Percentiles rank a stretch among this genome's conserved stretches.
These are phyloP conservation scores for Jacaranda mimosifolia DNA, from an alignment of 257 asterid genomes.

Conservation along the genomic window DNA sequence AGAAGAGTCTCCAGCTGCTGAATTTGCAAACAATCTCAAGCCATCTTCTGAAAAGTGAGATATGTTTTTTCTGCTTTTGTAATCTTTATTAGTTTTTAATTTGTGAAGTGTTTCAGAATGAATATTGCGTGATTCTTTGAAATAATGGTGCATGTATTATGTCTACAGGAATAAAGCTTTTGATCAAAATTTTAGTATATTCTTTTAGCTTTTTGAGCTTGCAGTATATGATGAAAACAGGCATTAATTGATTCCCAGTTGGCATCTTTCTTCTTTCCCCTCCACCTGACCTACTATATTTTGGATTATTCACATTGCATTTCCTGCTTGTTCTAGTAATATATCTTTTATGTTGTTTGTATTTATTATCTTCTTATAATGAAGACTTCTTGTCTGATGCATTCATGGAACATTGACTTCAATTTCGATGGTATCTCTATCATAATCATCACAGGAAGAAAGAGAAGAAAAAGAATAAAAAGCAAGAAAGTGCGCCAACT, in stretches of 20 bases:
- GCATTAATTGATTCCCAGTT: background rate
- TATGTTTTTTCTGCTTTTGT: constrained; percentile 23
- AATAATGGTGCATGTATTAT: constrained; percentile 18
- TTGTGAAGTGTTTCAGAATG: constrained; percentile 11
- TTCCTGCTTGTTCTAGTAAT: background rate
- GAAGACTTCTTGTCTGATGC: constrained; percentile 11
- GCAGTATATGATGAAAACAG: background rate
- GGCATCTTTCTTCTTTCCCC: background rate
- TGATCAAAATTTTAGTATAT: constrained; percentile 12
- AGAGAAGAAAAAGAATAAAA: constrained; percentile 63
- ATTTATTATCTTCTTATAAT: background rate
- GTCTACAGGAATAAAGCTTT: background rate
- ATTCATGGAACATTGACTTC: constrained; percentile 16
- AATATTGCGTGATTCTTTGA: constrained; percentile 3
- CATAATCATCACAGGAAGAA: constrained; percentile 50
- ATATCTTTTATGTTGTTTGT: background rate
- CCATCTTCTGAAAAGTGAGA: constrained; percentile 67
- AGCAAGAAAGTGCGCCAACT: constrained; percentile 49
- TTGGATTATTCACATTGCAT: background rate
- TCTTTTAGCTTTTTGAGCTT: constrained; percentile 13
- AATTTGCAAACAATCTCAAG: constrained; percentile 48
- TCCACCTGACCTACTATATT: background rate
- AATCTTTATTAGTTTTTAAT: background rate
- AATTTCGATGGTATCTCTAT: constrained; percentile 28
- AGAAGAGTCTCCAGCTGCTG: constrained; percentile 49